These are phyloP conservation scores for Penicillium lagena DNA, from an alignment of 495 filamentous ascomycete genomes.

Conservation along the genomic window DNA sequence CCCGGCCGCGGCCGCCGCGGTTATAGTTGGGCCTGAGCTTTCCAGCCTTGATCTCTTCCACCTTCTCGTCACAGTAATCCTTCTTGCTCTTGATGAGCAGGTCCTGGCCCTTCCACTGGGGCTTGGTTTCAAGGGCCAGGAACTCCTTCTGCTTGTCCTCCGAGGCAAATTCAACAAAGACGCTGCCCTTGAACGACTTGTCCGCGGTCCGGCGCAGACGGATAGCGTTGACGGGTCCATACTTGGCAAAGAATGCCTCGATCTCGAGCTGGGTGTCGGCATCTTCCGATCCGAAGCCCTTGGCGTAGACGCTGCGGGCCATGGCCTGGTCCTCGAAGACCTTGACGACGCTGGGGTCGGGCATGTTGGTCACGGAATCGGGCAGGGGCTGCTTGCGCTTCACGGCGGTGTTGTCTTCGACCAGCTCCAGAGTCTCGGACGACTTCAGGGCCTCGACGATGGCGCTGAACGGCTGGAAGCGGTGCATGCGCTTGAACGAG, in stretches of 20 bases:
- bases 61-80: slow-evolving; percentile 77
- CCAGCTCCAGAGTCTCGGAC: slow-evolving; percentile 61
- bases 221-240: slow-evolving; percentile 73
- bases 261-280: slow-evolving; percentile 81
- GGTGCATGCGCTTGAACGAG: slow-evolving; percentile 89
- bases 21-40: slow-evolving; percentile 50
- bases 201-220: slow-evolving; percentile 72
- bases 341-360: slow-evolving; percentile 39
- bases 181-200: slow-evolving; percentile 81
- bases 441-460: slow-evolving; percentile 77
- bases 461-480: slow-evolving; percentile 76
- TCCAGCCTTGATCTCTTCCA: slow-evolving; percentile 66
- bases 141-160: slow-evolving; percentile 73
- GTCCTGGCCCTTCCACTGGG: slow-evolving; percentile 67
- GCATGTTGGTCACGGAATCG: slow-evolving; percentile 33
- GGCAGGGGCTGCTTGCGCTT: slow-evolving; percentile 66
- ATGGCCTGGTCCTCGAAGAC: slow-evolving; percentile 54
- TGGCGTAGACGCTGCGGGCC: slow-evolving; percentile 63
- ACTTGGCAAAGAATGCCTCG: slow-evolving; percentile 81
- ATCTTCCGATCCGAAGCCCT: slow-evolving; percentile 88
- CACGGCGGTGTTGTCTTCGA: slow-evolving; percentile 60
- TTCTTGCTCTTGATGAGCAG: slow-evolving; percentile 78
- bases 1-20: slow-evolving; percentile 22
- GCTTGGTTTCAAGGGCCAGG: slow-evolving; percentile 70
- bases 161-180: slow-evolving; percentile 84